These are phyloP conservation scores for Xylaria flabelliformis DNA, from an alignment of 495 filamentous ascomycete genomes.

Conservation along the genomic window DNA sequence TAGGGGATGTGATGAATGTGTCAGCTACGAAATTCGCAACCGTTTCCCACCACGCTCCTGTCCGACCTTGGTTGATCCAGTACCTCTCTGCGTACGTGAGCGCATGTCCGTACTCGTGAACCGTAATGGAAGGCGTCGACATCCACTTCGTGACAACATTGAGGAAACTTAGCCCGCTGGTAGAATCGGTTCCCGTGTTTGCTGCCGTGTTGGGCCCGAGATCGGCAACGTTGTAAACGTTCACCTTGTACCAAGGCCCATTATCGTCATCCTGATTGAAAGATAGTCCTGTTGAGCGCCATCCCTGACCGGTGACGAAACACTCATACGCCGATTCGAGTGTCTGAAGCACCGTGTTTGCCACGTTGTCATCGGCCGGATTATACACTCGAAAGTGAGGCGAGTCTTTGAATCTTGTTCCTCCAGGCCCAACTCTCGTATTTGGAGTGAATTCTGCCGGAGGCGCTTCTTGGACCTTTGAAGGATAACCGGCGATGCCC, in stretches of 20 bases:
- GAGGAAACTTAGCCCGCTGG: conserved; percentile 46
- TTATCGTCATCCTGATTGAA: conserved; percentile 44
- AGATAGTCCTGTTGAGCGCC: conserved; percentile 50
- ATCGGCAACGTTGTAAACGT: conserved; percentile 48
- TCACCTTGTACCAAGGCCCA: conserved; percentile 53
- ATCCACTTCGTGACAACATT: conserved; percentile 51
- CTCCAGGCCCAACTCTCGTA: conserved; percentile 47
- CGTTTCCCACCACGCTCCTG: conserved; percentile 57
- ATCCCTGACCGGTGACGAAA: conserved; percentile 49
- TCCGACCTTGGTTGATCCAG: conserved; percentile 52
- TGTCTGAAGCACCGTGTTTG: conserved; percentile 40
- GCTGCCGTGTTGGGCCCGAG: conserved; percentile 49
- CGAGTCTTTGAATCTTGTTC: conserved; percentile 47
- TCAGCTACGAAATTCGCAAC: conserved; percentile 55
- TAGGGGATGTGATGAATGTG: conserved; percentile 48
- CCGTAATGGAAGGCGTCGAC: conserved; percentile 45
- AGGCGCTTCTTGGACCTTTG: conserved; percentile 28
- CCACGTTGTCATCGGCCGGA: conserved; percentile 36
- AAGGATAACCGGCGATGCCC: conserved; percentile 27
- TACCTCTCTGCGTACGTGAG: conserved; percentile 49
- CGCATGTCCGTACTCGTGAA: conserved; percentile 55
- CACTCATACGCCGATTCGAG: conserved; percentile 54
- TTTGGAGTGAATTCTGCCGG: conserved; percentile 50
- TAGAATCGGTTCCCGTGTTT: conserved; percentile 45
- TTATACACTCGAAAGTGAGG: conserved; percentile 54